Conservation (phyloP, 208 protist genomes). For the Tetramitus jugosus region DNA sequence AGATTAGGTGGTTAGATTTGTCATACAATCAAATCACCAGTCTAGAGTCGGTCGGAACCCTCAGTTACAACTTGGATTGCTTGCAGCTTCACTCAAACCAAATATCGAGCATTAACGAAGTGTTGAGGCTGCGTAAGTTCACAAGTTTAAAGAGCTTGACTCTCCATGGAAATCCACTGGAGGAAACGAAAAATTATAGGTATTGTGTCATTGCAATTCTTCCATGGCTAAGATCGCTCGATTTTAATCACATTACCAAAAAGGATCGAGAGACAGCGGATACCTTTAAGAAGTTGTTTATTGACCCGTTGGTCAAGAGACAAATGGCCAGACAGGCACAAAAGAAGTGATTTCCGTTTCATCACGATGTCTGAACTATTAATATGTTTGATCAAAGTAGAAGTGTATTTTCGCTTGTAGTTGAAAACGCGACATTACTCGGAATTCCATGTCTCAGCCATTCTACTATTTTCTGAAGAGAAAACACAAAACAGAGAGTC, state of each 20-base stretch:
- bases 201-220: not conserved
- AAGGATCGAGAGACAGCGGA: not conserved
- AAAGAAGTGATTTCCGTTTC: no score
- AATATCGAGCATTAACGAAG: not conserved
- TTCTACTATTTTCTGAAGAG: no score
- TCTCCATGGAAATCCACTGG: constrained; percentile 5
- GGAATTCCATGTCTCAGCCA: no score
- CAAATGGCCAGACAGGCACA: no score
- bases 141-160: not conserved
- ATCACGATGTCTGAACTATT: no score
- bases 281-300: no score
- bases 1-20: not conserved
- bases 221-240: not conserved
- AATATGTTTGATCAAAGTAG: no score
- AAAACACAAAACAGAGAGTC: no score
- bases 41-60: not conserved
- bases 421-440: no score
- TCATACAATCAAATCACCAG: not conserved
- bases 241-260: not conserved
- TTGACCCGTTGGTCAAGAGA: no score
- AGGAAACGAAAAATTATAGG: not conserved
- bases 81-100: constrained; percentile 1
- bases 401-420: no score
- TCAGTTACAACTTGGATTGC: not conserved
- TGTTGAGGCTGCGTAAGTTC: not conserved